phyloP scores from a whole-genome alignment of 176 grass and related monocot species.

The Triticum aestivum region DNA sequence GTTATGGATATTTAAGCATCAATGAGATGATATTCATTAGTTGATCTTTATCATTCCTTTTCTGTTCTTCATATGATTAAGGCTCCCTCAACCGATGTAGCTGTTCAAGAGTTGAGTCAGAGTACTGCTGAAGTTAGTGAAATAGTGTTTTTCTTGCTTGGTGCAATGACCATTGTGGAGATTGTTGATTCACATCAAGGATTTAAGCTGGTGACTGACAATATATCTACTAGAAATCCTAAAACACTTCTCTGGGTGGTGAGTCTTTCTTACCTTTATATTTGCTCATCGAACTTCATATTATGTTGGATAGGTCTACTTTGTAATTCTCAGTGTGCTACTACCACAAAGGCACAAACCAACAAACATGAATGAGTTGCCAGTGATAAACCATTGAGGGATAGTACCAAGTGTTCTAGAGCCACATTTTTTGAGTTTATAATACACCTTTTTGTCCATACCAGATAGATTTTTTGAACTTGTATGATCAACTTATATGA shows the following conservation, averaged over 20 bases:
- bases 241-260: conserved; percentile 96
- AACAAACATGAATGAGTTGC: conserved; percentile 3
- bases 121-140: conserved; percentile 89
- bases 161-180: conserved; percentile 98
- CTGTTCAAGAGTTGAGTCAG: conserved; percentile 72
- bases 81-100: conserved; percentile 83
- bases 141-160: conserved; percentile 98
- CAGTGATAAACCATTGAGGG: background rate
- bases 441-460: background rate
- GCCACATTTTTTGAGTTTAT: background rate
- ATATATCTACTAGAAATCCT: conserved; percentile 88
- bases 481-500: background rate
- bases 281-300: background rate
- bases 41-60: background rate
- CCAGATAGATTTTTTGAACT: background rate
- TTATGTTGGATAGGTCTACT: background rate
- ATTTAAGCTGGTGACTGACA: conserved; percentile 96
- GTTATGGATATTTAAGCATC: conserved; percentile 5
- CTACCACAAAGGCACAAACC: background rate
- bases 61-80: conserved; percentile 44
- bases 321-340: background rate
- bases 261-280: conserved; percentile 24
- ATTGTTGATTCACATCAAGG: conserved; percentile 99
- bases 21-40: conserved; percentile 14
- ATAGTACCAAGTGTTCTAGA: background rate